These are phyloP conservation scores for Monocercomonoides exilis DNA, from an alignment of 78 protist genomes.

Conservation along the genomic window DNA sequence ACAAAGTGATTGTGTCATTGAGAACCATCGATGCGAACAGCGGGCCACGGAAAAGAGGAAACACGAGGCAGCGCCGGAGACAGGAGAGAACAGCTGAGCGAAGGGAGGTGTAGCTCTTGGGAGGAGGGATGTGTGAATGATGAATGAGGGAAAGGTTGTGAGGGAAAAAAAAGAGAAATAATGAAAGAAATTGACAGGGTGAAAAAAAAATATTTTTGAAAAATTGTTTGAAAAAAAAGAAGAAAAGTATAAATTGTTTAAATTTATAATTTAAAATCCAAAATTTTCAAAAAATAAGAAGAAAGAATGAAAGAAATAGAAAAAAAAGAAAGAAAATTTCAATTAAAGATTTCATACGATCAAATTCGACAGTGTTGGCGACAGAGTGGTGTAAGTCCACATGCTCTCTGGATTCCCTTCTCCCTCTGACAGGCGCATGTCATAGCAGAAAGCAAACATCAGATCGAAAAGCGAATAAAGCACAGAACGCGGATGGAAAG, in stretches of 20 bases:
- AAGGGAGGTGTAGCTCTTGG: background rate
- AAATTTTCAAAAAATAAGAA: background rate
- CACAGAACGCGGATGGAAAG: background rate
- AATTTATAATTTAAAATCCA: background rate
- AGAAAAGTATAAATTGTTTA: background rate
- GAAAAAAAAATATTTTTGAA: background rate
- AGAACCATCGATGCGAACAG: background rate
- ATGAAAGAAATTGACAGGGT: background rate
- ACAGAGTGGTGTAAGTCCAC: slow-evolving; percentile 33
- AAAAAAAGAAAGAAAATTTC: background rate
- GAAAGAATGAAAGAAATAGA: background rate
- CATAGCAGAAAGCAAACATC: slow-evolving; percentile 22
- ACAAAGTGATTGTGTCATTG: background rate
- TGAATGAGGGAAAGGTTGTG: no score
- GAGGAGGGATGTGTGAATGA: no score
- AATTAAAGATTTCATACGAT: background rate
- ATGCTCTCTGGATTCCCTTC: slow-evolving; percentile 19
- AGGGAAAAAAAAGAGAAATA: no score
- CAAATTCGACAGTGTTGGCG: slow-evolving; percentile 23
- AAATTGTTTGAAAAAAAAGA: slow-evolving; percentile 16
- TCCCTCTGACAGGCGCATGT: slow-evolving; percentile 26
- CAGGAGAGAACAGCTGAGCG: background rate
- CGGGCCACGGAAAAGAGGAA: background rate
- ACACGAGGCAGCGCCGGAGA: background rate
- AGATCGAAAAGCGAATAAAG: slow-evolving; percentile 15